Conservation (phyloP, 2,329 filamentous ascomycete genomes). For the Botrytis squamosa region DNA sequence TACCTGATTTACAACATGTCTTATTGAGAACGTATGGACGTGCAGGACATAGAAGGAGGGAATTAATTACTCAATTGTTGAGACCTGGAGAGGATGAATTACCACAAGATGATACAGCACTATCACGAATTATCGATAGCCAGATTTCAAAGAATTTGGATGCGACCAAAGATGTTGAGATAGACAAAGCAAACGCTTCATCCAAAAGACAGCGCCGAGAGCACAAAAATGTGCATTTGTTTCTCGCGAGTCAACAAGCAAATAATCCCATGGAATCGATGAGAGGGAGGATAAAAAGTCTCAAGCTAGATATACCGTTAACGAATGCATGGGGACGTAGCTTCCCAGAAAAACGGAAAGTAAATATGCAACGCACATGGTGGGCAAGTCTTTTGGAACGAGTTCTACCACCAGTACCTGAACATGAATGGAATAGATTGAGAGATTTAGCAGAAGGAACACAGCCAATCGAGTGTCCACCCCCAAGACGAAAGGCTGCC, state of each 20-base stretch:
- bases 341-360: constrained; percentile 42
- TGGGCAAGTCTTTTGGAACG: constrained; percentile 49
- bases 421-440: constrained; percentile 56
- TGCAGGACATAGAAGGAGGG: constrained; percentile 50
- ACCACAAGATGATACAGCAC: constrained; percentile 44
- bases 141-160: not conserved
- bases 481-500: constrained; percentile 30
- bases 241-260: constrained; percentile 28
- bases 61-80: constrained; percentile 47
- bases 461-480: constrained; percentile 23
- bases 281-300: constrained; percentile 14
- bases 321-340: constrained; percentile 52
- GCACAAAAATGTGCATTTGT: not conserved
- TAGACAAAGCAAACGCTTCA: not conserved
- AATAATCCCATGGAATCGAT: constrained; percentile 23
- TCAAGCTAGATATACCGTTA: constrained; percentile 43
- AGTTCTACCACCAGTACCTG: constrained; percentile 54
- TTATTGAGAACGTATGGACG: constrained; percentile 54
- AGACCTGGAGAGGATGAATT: constrained; percentile 36
- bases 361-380: constrained; percentile 48
- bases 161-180: not conserved
- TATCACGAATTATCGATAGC: constrained; percentile 40
- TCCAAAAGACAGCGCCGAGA: constrained; percentile 1
- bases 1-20: constrained; percentile 48
- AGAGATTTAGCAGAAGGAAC: constrained; percentile 45